Percentiles rank a stretch among this genome's conserved stretches.
Evolutionary conservation across 2,329 filamentous ascomycete genomes (phyloP).

Genomic region (Fusarium setosum): DNA sequence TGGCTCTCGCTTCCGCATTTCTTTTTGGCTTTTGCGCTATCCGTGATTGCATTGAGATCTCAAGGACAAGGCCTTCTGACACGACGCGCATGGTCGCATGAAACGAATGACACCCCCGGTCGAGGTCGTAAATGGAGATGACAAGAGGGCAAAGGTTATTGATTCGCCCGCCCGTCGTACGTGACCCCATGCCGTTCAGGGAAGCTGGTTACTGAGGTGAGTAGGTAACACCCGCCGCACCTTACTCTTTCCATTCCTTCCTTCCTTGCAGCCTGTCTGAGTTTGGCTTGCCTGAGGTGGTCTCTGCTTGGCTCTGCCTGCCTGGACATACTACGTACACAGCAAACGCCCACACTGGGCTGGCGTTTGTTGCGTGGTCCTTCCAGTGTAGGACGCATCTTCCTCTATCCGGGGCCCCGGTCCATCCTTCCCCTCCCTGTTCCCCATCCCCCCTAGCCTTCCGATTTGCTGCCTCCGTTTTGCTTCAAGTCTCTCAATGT

Average conservation of each 20-base stretch:
- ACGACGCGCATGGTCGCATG: slow-evolving; percentile 9
- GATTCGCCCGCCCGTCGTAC: neutral
- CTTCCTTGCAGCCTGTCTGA: too few relatives aligned
- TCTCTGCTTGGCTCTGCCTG: neutral
- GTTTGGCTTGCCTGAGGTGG: neutral
- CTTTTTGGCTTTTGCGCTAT: neutral
- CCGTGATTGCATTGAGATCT: neutral
- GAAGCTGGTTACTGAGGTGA: slow-evolving; percentile 1
- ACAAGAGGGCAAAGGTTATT: neutral
- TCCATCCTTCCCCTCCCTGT: neutral
- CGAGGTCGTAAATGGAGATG: neutral
- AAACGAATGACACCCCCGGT: slow-evolving; percentile 4
- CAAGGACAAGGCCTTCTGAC: neutral
- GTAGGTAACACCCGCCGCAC: neutral
- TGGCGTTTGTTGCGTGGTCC: slow-evolving; percentile 1
- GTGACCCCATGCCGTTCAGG: slow-evolving; percentile 4
- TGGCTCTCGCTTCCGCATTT: neutral
- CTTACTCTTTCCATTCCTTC: neutral
- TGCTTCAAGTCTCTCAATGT: slow-evolving; percentile 10
- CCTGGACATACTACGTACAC: too few relatives aligned
- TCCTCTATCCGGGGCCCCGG: slow-evolving; percentile 23
- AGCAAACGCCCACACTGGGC: too few relatives aligned
- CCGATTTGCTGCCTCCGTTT: slow-evolving; percentile 18
- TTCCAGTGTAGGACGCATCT: slow-evolving; percentile 11
- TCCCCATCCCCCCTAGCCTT: slow-evolving; percentile 8